Conservation (phyloP, 2,329 filamentous ascomycete species). For the Aspergillus viridinutans region DNA sequence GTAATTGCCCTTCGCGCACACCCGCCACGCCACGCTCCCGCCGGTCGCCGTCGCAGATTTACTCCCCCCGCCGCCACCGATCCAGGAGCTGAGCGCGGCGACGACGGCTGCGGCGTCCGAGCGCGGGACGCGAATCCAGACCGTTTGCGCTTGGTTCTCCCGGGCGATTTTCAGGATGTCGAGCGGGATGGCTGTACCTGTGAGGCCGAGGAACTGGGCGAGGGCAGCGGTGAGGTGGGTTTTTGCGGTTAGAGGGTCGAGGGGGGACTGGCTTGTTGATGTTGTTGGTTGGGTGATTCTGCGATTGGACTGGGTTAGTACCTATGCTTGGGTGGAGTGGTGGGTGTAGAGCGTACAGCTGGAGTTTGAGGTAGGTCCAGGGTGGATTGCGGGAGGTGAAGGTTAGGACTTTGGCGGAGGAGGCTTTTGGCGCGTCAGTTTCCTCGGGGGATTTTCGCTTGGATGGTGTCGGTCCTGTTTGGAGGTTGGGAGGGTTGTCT, state of each 20-base stretch:
- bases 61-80: slow-evolving; percentile 25
- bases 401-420: slow-evolving; percentile 16
- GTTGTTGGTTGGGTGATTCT: slow-evolving; percentile 28
- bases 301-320: slow-evolving; percentile 1
- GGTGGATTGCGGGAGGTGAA: slow-evolving; percentile 42
- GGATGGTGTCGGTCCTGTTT: not conserved
- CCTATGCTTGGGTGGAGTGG: not conserved
- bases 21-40: slow-evolving; percentile 34
- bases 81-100: slow-evolving; percentile 45
- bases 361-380: slow-evolving; percentile 43
- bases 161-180: slow-evolving; percentile 42
- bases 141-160: slow-evolving; percentile 5
- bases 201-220: slow-evolving; percentile 45
- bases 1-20: slow-evolving; percentile 37
- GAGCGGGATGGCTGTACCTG: slow-evolving; percentile 44
- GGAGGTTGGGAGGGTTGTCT: not conserved
- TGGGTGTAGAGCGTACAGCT: slow-evolving; percentile 28
- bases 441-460: slow-evolving; percentile 26
- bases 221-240: slow-evolving; percentile 45
- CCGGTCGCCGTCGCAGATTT: slow-evolving; percentile 3
- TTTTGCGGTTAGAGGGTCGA: slow-evolving; percentile 46
- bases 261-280: slow-evolving; percentile 13
- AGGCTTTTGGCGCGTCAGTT: not conserved
- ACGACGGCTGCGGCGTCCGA: slow-evolving; percentile 43
- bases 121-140: slow-evolving; percentile 44